Evolutionary conservation across 2,329 filamentous ascomycete species (phyloP).

Genomic region (Paraphoma chrysanthemicola): DNA sequence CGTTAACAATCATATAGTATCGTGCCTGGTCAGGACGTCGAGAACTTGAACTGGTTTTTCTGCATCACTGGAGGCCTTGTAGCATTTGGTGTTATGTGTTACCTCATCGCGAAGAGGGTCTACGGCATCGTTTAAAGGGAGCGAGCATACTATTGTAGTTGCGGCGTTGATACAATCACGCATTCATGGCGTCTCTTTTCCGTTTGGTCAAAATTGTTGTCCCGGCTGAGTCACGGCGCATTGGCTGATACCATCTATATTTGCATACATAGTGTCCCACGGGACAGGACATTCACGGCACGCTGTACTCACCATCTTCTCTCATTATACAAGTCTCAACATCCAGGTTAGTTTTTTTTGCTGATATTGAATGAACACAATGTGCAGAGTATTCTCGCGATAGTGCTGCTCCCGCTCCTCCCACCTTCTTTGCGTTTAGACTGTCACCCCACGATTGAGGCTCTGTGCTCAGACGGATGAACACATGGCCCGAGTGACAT

Average conservation of each 20-base stretch:
- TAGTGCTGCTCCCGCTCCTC: neutral
- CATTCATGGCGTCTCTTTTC: neutral
- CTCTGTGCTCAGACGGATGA: constrained; percentile 1
- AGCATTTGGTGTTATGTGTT: constrained; percentile 81
- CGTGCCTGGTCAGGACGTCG: constrained; percentile 88
- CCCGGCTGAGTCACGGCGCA: neutral
- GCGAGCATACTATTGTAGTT: neutral
- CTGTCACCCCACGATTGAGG: neutral
- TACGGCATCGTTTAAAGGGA: constrained; percentile 41
- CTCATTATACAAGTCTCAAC: too few relatives aligned
- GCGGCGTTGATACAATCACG: neutral
- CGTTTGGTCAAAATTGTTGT: neutral
- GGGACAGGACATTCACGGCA: too few relatives aligned
- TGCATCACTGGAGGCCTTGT: constrained; percentile 74
- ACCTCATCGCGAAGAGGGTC: constrained; percentile 77
- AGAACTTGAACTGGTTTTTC: constrained; percentile 66
- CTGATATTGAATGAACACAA: neutral
- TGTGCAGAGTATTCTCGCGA: neutral
- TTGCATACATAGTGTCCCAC: too few relatives aligned
- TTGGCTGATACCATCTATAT: too few relatives aligned
- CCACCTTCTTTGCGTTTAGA: neutral
- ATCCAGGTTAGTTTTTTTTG: too few relatives aligned
- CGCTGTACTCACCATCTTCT: too few relatives aligned
- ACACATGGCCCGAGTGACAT: constrained; percentile 4
- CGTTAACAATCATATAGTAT: constrained; percentile 51